These are phyloP conservation scores for Phlebiopsis gigantea DNA, from an alignment of 768 basidiomycete genomes.

Conservation along the genomic window DNA sequence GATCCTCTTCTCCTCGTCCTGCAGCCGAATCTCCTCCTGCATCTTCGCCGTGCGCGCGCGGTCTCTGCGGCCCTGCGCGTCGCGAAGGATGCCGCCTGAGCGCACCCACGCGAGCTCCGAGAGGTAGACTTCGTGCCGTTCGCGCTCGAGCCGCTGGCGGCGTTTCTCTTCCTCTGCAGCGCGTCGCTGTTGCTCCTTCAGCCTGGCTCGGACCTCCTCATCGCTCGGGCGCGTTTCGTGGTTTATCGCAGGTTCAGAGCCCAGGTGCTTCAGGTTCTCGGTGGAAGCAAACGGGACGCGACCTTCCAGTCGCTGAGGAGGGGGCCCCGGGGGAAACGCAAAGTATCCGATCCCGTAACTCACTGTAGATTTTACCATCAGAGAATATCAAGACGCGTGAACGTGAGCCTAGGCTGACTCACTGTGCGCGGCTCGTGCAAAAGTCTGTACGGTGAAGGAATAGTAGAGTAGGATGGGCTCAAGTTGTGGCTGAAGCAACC, in stretches of 20 bases:
- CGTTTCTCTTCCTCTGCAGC: conserved; percentile 16
- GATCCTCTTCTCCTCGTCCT: conserved; percentile 36
- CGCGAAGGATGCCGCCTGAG: conserved; percentile 50
- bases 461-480: too few species aligned
- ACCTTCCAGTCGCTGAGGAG: background rate
- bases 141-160: conserved; percentile 23
- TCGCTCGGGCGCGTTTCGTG: background rate
- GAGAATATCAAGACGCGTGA: background rate
- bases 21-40: conserved; percentile 39
- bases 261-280: background rate
- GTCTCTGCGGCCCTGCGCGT: conserved; percentile 44
- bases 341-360: conserved; percentile 4
- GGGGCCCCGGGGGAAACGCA: conserved; percentile 1
- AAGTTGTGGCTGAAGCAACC: too few species aligned
- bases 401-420: background rate
- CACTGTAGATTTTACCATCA: background rate
- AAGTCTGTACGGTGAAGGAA: background rate
- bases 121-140: conserved; percentile 37
- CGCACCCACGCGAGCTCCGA: conserved; percentile 60
- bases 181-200: conserved; percentile 1
- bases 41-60: conserved; percentile 43
- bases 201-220: background rate
- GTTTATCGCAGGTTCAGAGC: background rate
- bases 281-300: background rate
- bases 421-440: background rate